Evolutionary conservation across 2,329 filamentous ascomycete species (phyloP).

Genomic region (Fusarium avenaceum): DNA sequence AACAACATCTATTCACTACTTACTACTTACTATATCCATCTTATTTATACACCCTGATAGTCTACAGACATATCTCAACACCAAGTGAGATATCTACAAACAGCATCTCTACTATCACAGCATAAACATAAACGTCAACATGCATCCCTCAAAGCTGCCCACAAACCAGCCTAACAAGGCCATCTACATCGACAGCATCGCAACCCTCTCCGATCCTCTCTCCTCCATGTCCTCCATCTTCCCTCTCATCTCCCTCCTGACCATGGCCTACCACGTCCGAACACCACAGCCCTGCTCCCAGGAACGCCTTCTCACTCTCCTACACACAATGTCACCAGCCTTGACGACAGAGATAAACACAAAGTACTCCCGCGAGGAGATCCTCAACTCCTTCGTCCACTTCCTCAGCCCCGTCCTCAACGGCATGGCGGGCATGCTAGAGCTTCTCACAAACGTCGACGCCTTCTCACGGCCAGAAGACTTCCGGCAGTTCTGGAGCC

Average conservation of each 20-base stretch:
- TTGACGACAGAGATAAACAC: conserved; percentile 18
- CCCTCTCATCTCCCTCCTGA: conserved; percentile 53
- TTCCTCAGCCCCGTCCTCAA: conserved; percentile 53
- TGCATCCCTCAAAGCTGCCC: conserved; percentile 46
- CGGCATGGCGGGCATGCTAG: conserved; percentile 53
- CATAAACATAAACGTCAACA: conserved; percentile 23
- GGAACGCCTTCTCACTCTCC: conserved; percentile 53
- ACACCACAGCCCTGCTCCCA: conserved; percentile 46
- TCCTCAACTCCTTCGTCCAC: conserved; percentile 52
- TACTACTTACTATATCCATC: too few relatives aligned
- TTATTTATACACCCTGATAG: not conserved
- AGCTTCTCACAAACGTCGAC: conserved; percentile 52
- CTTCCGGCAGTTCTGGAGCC: conserved; percentile 54
- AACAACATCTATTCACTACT: not conserved
- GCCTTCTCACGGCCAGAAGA: conserved; percentile 52
- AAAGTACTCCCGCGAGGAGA: conserved; percentile 47
- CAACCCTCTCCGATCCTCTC: conserved; percentile 51
- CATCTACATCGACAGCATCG: conserved; percentile 50
- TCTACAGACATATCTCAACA: conserved; percentile 5
- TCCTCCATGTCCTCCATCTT: conserved; percentile 50
- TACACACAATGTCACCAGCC: conserved; percentile 52
- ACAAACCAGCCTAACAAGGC: conserved; percentile 39
- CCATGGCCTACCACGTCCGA: conserved; percentile 52
- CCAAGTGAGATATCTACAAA: conserved; percentile 5
- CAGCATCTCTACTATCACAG: not conserved